Base-by-base conservation (phyloP, 805 yeast genomes). In the Wickerhamiella occidentalis region DNA sequence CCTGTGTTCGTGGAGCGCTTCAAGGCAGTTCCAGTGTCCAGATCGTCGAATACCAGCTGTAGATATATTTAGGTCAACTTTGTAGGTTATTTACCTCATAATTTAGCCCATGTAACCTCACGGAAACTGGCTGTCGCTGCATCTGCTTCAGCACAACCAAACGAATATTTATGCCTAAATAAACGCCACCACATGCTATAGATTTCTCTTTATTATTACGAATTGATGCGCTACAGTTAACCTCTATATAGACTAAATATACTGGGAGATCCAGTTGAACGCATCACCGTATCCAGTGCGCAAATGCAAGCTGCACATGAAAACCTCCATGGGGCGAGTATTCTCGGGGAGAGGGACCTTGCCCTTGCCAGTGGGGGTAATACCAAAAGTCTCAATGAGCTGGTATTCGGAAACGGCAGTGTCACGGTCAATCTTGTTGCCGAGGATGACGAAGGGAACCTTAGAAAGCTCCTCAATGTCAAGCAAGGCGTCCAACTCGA, bases 201-300 rank as follows among this genome's bases (percentile, higher is more conserved):
- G n/a, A n/a, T n/a, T n/a, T n/a, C n/a, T n/a, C n/a, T n/a, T n/a
- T n/a, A n/a, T n/a, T n/a, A n/a, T n/a, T n/a, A n/a, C n/a, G n/a
- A n/a, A n/a, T n/a, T n/a, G n/a, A n/a, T n/a, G n/a, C n/a, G n/a
- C n/a, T n/a, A n/a, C n/a, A n/a, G n/a, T n/a, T n/a, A n/a, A n/a
- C n/a, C n/a, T n/a, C n/a, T 29, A 6, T 29, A 29, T 11, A 29
- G 21, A 35, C 42, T 76, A 90, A 61, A 90, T 90, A 70, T 84
- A 90, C 72, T 92, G 95, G 54, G 96, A 86, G 64, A 92, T 78
- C 97, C 96, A 92, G 76, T 86, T 84, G 78, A 92, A 87, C 55
- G 95, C 98, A 61, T 92, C 97, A 53, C 95, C 94, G 68, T 92
- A 92, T 61, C 98, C 99, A 68, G 85, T 88, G 77, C 97, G 85